phyloP scores from a whole-genome alignment of 176 grass and related monocot species.

The Carex pumila region DNA sequence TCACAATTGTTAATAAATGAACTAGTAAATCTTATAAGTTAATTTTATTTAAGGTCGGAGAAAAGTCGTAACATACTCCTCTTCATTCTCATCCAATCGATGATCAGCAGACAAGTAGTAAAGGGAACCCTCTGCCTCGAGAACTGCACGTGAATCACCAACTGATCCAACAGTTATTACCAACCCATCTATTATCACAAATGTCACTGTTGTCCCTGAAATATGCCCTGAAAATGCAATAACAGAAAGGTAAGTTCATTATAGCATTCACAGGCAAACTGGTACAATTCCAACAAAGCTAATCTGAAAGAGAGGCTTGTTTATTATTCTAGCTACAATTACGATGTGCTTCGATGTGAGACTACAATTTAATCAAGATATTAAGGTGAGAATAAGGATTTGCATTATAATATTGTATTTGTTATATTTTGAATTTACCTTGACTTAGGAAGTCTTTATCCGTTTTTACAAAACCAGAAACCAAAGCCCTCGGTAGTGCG shows the following conservation, averaged over 20 bases:
- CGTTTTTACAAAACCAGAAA: conserved; percentile 93
- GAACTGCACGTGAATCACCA: conserved; percentile 71
- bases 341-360: background rate
- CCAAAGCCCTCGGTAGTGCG: conserved; percentile 80
- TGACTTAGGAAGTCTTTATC: conserved; percentile 88
- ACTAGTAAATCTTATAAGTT: background rate
- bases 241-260: background rate
- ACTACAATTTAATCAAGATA: background rate
- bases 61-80: conserved; percentile 54
- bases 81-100: conserved; percentile 65
- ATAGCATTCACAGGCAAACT: background rate
- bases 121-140: conserved; percentile 69
- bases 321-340: background rate
- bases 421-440: conserved; percentile 33
- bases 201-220: conserved; percentile 82
- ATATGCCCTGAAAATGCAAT: conserved; percentile 50
- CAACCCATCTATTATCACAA: conserved; percentile 79
- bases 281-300: background rate
- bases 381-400: background rate
- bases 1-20: background rate
- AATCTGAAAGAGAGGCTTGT: background rate
- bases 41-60: background rate
- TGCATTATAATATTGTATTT: background rate
- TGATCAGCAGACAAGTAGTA: conserved; percentile 80
- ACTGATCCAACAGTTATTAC: conserved; percentile 76